Percentiles rank a stretch among this genome's conserved stretches.
phyloP scores from a whole-genome alignment of 768 basidiomycete species.

The Amanita brunnescens region DNA sequence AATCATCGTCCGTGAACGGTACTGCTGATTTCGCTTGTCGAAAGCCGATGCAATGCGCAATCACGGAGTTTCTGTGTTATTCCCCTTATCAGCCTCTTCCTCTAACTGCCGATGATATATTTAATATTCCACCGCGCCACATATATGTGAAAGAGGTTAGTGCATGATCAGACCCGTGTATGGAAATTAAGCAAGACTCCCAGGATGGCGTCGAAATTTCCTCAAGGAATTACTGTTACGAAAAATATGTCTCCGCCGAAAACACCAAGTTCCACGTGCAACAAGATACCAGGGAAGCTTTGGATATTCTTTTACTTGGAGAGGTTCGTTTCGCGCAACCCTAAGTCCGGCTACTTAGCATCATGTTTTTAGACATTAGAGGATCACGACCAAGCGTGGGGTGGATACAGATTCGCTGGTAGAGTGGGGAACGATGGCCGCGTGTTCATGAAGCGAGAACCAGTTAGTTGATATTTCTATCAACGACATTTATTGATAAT shows the following conservation, averaged over 20 bases:
- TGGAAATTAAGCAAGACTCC: not conserved
- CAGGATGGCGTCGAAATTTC: conserved; percentile 11
- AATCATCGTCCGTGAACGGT: conserved; percentile 4
- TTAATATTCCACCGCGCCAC: conserved; percentile 7
- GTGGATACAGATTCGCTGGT: conserved; percentile 52
- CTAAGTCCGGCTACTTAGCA: conserved; percentile 9
- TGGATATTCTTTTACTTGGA: conserved; percentile 30
- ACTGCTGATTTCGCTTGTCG: conserved; percentile 29
- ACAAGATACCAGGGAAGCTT: conserved; percentile 13
- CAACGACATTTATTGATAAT: not conserved
- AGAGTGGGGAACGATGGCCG: conserved; percentile 49
- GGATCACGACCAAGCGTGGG: conserved; percentile 57
- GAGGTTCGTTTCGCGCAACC: conserved; percentile 24
- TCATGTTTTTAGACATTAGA: conserved; percentile 34
- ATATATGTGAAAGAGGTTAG: conserved; percentile 12
- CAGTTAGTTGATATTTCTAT: conserved; percentile 33
- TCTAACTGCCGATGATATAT: conserved; percentile 10
- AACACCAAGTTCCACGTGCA: not conserved
- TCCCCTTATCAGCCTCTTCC: conserved; percentile 27
- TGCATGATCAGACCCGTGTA: not conserved
- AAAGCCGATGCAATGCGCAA: conserved; percentile 40
- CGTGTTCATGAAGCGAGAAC: conserved; percentile 52
- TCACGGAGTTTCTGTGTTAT: conserved; percentile 37
- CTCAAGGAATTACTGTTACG: conserved; percentile 18
- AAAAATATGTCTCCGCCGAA: conserved; percentile 13